Percentiles rank a stretch among this genome's conserved stretches.
These are phyloP conservation scores for Pulicaria dysenterica DNA, from an alignment of 129 eudicot genomes.

Conservation along the genomic window DNA sequence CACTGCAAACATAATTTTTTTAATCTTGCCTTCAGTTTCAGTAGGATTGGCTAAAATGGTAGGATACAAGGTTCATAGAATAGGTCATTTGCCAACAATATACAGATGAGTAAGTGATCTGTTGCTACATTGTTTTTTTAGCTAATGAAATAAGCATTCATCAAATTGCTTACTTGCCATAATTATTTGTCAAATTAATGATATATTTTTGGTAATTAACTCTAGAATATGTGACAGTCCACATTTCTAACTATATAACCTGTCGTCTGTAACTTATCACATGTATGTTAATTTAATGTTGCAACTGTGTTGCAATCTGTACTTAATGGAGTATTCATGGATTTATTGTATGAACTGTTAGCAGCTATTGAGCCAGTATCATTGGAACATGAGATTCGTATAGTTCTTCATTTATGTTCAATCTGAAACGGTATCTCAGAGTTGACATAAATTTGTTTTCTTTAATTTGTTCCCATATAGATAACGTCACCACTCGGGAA, in stretches of 20 bases:
- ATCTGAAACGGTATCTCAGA: background rate
- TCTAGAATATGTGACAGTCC: background rate
- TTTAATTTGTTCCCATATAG: conserved; percentile 36
- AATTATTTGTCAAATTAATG: background rate
- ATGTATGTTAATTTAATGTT: background rate
- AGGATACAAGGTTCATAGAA: too few species aligned
- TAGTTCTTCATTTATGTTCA: background rate
- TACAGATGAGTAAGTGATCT: too few species aligned
- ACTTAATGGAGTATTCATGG: background rate
- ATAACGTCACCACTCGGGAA: conserved; percentile 66
- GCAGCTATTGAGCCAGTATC: background rate
- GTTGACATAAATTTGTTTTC: background rate
- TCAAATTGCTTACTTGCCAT: background rate
- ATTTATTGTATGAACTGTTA: conserved; percentile 1
- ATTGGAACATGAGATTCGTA: background rate
- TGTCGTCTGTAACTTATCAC: background rate
- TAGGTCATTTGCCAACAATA: too few species aligned
- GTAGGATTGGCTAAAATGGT: too few species aligned
- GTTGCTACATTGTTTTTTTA: too few species aligned
- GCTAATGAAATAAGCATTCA: background rate
- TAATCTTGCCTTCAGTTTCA: too few species aligned
- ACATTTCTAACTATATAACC: too few species aligned
- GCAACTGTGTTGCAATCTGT: background rate
- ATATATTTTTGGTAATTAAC: background rate
- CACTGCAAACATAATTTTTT: too few species aligned